Base-by-base conservation (phyloP, 2,329 filamentous ascomycete genomes). In the Xylaria sp. region DNA sequence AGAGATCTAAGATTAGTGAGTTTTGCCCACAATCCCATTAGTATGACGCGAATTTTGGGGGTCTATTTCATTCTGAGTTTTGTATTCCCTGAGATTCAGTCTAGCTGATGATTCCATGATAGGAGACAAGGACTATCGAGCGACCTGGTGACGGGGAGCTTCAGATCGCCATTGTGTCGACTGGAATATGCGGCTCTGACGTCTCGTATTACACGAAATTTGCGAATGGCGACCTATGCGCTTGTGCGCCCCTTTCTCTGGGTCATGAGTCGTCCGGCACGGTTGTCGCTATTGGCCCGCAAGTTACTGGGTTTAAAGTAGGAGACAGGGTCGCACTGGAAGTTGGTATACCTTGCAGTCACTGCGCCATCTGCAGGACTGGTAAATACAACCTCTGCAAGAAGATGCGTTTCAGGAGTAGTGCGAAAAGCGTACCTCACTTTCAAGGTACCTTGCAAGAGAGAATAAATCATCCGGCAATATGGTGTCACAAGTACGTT, bases 191-290 rank as follows among this genome's bases (percentile, higher is more conserved):
- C 78, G 90, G 90, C 65, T 91, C 89, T 8, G 90, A 92, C 79
- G 87, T 91, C 63, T 89, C 88, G 63, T 92, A 92, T 80, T 92
- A 91, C 82, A 91, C 88, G 78, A 91, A 91, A 75, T 91, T 91
- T 76, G 88, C 89, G 80, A 92, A 92, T 76, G 90, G 90, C 55
- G 89, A 91, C 78, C 85, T 92, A 60, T 90, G 89, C 74, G 89
- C 88, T 56, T 89, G 88, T 72, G 85, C 87, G 69, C 90, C 90
- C 34, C 81, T 92, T 39, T 90, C 88, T 5, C 84, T 92, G 2
- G 88, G 88, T n/a, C 87, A 90, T 73, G 87, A 90, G 78, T 88
- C 87, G 63, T 88, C 87, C 0, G 88, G 87, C 4, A 83, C 85
- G n/a, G 85, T 89, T 55, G 85, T 87, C 41, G 84, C 83, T 60